Conservation (phyloP, 495 filamentous ascomycete species). For the Schizothecium vesticola region DNA sequence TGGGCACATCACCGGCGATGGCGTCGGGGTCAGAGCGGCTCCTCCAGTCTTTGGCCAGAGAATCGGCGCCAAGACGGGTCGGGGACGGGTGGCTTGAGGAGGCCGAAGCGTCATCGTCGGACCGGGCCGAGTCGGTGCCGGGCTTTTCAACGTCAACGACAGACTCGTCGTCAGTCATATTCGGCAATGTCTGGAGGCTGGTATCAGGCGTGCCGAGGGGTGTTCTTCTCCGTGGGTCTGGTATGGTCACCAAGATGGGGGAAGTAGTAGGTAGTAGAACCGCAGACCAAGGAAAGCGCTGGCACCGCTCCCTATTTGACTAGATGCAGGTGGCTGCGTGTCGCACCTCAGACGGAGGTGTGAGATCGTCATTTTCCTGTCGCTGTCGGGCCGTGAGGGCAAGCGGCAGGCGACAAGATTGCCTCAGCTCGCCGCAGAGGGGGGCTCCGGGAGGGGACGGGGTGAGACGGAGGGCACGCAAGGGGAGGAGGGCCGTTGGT, state of each 20-base stretch:
- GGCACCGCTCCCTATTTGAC: neutral
- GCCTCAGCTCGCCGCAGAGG: neutral
- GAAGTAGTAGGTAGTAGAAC: neutral
- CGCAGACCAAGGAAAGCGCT: neutral
- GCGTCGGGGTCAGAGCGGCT: neutral
- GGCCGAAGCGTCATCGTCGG: neutral
- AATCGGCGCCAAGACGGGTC: neutral
- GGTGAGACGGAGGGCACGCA: neutral
- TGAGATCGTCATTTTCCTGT: neutral
- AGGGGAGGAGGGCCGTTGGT: neutral
- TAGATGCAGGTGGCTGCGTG: neutral
- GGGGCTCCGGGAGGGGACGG: neutral
- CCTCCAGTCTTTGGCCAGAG: neutral
- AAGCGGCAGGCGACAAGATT: neutral
- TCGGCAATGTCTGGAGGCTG: neutral
- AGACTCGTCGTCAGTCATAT: neutral
- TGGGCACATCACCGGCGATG: conserved; percentile 14
- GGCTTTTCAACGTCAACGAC: neutral
- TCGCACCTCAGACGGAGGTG: neutral
- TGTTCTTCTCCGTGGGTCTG: neutral
- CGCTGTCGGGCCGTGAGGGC: neutral
- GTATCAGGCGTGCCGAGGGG: no score
- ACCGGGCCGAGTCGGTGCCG: neutral
- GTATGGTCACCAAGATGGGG: neutral
- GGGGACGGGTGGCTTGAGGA: neutral